Evolutionary conservation across 768 basidiomycete species (phyloP).

Genomic region (Ephemerocybe angulata): DNA sequence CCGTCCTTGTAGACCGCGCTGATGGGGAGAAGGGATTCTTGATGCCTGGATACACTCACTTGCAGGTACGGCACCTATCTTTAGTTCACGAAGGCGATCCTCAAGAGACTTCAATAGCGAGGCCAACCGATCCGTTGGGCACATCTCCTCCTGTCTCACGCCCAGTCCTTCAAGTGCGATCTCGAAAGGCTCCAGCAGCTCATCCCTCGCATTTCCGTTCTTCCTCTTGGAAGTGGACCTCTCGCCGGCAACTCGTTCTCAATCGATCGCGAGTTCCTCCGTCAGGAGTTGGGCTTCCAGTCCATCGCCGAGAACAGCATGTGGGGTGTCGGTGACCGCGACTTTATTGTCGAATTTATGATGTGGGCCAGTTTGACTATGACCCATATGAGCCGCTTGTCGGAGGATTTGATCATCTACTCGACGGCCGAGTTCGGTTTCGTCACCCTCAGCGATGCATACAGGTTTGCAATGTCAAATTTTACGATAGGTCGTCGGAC

Average conservation of each 20-base stretch:
- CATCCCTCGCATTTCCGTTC: conserved; percentile 84
- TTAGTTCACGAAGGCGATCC: not conserved
- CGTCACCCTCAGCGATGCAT: conserved; percentile 93
- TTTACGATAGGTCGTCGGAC: too few relatives aligned
- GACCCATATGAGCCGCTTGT: conserved; percentile 91
- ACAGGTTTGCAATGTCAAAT: too few relatives aligned
- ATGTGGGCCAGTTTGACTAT: conserved; percentile 94
- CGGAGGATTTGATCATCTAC: conserved; percentile 95
- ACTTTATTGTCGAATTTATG: conserved; percentile 95
- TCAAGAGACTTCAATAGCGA: conserved; percentile 51
- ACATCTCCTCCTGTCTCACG: conserved; percentile 92
- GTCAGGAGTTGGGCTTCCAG: conserved; percentile 83
- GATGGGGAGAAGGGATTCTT: conserved; percentile 89
- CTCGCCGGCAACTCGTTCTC: conserved; percentile 96
- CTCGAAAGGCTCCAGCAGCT: conserved; percentile 81
- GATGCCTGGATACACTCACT: conserved; percentile 95
- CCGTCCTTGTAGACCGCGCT: conserved; percentile 88
- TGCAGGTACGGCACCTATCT: too few relatives aligned
- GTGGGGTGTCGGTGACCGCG: conserved; percentile 94
- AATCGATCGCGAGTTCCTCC: conserved; percentile 91
- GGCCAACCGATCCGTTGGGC: conserved; percentile 99
- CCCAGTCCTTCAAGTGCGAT: conserved; percentile 89
- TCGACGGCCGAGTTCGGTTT: conserved; percentile 98
- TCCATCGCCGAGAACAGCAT: conserved; percentile 93
- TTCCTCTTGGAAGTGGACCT: conserved; percentile 91